These are phyloP conservation scores for Epipyxis sp. DNA, from an alignment of 108 stramenopile genomes.

Conservation along the genomic window DNA sequence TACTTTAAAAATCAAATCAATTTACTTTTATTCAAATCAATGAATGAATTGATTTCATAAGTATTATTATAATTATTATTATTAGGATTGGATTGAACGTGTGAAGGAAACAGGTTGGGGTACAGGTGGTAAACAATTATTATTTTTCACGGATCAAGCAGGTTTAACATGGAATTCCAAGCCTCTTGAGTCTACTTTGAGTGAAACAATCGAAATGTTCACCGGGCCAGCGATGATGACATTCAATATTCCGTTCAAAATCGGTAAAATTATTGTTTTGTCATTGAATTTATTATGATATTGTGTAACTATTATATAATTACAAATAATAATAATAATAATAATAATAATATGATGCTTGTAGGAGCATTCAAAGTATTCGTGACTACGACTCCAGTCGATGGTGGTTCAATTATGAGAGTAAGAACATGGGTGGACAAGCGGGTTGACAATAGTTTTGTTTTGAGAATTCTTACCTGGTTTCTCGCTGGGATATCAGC, in stretches of 20 bases:
- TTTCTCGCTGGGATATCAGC: not conserved
- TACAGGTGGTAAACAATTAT: not conserved
- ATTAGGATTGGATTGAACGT: constrained; percentile 6
- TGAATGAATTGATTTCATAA: too few relatives aligned
- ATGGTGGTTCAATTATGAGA: constrained; percentile 6
- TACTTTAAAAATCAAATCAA: too few relatives aligned
- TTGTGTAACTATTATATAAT: constrained; percentile 8
- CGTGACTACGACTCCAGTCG: constrained; percentile 6
- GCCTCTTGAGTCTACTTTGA: not conserved
- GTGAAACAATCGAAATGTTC: constrained; percentile 19
- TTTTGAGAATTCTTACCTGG: not conserved
- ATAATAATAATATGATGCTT: constrained; percentile 7
- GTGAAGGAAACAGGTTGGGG: not conserved
- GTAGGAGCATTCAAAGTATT: constrained; percentile 25
- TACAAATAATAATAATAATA: too few relatives aligned
- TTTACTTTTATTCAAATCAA: too few relatives aligned
- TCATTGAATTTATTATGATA: too few relatives aligned
- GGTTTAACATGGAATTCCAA: not conserved
- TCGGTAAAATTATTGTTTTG: too few relatives aligned
- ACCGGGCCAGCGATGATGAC: constrained; percentile 16
- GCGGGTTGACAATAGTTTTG: not conserved
- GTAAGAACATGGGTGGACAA: constrained; percentile 9
- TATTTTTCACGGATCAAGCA: constrained; percentile 14
- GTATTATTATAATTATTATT: too few relatives aligned
- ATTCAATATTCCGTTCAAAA: constrained; percentile 14